These are phyloP conservation scores for Emericellopsis terricola DNA, from an alignment of 495 filamentous ascomycete species.

Conservation along the genomic window DNA sequence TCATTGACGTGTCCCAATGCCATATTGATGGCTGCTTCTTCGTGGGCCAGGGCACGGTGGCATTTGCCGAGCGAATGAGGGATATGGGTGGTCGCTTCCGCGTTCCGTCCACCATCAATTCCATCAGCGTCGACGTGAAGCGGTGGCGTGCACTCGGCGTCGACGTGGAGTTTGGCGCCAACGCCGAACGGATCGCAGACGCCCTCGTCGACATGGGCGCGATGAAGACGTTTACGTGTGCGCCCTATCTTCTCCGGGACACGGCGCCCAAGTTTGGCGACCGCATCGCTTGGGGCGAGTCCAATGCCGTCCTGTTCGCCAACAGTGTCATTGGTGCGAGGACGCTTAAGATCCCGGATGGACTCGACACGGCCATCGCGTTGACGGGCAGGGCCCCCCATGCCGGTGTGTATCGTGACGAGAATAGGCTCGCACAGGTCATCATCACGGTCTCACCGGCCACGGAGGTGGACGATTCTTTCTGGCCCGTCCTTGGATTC, in stretches of 20 bases:
- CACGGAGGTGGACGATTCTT: background rate
- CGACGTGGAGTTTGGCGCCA: background rate
- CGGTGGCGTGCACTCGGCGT: conserved; percentile 1
- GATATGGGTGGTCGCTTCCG: background rate
- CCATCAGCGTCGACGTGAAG: background rate
- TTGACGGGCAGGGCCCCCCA: conserved; percentile 1
- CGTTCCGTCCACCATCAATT: background rate
- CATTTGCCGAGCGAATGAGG: background rate
- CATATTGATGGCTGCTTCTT: conserved; percentile 2
- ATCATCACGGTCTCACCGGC: background rate
- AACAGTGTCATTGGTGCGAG: conserved; percentile 1
- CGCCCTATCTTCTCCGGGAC: background rate
- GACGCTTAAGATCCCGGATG: conserved; percentile 1
- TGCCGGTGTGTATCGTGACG: background rate
- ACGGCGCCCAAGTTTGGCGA: background rate
- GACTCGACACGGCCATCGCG: conserved; percentile 1
- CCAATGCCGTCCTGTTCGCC: background rate
- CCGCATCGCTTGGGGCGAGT: conserved; percentile 1
- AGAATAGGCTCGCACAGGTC: background rate
- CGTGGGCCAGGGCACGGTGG: background rate
- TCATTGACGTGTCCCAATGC: conserved; percentile 1
- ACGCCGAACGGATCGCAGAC: background rate
- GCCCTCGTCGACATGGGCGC: conserved; percentile 1
- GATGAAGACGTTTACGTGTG: background rate
- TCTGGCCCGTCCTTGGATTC: background rate